Evolutionary conservation across 2,329 filamentous ascomycete species (phyloP), one percentile per base, ranked within the genome.

Genomic region (Aspergillus latus): DNA sequence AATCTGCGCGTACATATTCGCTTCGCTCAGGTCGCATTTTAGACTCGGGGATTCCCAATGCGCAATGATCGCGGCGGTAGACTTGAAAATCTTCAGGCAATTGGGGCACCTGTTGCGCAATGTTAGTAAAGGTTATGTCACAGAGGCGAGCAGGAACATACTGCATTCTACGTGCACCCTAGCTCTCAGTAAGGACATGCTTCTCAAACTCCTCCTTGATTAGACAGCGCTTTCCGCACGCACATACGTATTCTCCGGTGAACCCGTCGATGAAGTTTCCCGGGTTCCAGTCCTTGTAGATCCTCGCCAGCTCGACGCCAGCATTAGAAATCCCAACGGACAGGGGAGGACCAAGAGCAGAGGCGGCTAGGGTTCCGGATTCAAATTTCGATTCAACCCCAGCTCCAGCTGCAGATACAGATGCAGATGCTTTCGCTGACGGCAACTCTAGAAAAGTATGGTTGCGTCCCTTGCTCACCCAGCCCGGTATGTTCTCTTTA

Each of bases 41-140:
- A 62, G 65, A 10, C 62, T 73, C 2, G 64, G 62, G 1, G 69
- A 69, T 59, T 78, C 76, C 54, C 70, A 71, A 54, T 79, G 77
- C 0, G 72, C 69, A n/a, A 77, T 64, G 3, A 78, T 64, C 0
- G 74, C 74, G 0, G 72, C 58, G 0, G 66, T 69, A 9, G 66
- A 69, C 28, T 70, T 70, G 66, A 77, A 79, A 28, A 61, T 46
- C 37, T 70, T 73, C 47, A 69, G 60, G 44, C 76, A 79, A 13
- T 65, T 63, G 5, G 75, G 72, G 54, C 76, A 79, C 37, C 72
- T 73, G 47, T 15, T 9, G 34, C 10, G 62, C 51, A 13, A 42
- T 13, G 21, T 44, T 21, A 47, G 30, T 36, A 39, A 30, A 4
- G 4, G 6, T 26, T 26, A 9, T 10, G 32, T 29, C 2, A 16